Evolutionary conservation across 2,329 filamentous ascomycete species (phyloP).

Genomic region (Alternaria gaisen): DNA sequence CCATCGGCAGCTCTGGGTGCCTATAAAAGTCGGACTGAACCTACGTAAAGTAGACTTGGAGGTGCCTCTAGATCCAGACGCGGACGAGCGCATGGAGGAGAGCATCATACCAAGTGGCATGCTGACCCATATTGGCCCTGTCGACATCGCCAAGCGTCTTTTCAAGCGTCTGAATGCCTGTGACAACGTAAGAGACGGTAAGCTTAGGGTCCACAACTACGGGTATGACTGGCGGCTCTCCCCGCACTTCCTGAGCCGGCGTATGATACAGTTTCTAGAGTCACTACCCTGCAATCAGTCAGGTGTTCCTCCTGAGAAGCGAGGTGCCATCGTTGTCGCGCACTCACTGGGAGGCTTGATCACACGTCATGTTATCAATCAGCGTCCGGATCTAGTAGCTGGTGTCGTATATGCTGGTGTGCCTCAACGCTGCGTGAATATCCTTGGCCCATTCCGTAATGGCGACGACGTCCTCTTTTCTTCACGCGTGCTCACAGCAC

Average conservation of each 20-base stretch:
- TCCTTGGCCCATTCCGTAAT: conserved; percentile 86
- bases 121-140: conserved; percentile 88
- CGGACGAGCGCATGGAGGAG: conserved; percentile 83
- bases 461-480: conserved; percentile 93
- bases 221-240: conserved; percentile 95
- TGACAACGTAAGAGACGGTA: conserved; percentile 75
- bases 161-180: conserved; percentile 79
- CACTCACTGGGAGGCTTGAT: conserved; percentile 90
- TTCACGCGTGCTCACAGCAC: conserved; percentile 86
- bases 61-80: conserved; percentile 80
- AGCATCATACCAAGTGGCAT: conserved; percentile 87
- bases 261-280: conserved; percentile 77
- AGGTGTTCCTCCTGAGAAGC: conserved; percentile 60
- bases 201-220: conserved; percentile 84
- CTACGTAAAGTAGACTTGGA: conserved; percentile 91
- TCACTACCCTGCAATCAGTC: conserved; percentile 76
- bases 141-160: conserved; percentile 85
- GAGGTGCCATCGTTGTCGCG: conserved; percentile 82
- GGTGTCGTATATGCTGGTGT: conserved; percentile 87
- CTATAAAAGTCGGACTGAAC: conserved; percentile 90
- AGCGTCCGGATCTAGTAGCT: conserved; percentile 82
- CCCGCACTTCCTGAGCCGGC: conserved; percentile 75
- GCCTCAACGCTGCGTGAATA: conserved; percentile 88
- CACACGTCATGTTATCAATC: conserved; percentile 86
- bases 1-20: conserved; percentile 91